A percentile compares a stretch with the other conserved stretches of the same genome.
Evolutionary conservation across 176 grass and related monocot genomes (phyloP).

Genomic region (Eragrostis curvula): DNA sequence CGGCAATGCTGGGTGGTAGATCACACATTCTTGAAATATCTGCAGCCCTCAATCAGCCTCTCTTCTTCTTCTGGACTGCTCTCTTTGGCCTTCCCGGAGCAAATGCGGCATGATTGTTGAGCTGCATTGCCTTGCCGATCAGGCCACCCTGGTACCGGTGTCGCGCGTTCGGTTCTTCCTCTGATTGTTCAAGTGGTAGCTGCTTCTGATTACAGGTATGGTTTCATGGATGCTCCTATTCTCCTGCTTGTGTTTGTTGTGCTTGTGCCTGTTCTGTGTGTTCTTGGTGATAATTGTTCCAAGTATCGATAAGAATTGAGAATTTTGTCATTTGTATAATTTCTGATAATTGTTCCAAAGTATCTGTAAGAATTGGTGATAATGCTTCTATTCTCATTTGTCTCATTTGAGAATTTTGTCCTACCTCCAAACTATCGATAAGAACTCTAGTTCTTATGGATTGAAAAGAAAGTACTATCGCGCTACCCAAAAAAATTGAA

Average conservation of each 20-base stretch:
- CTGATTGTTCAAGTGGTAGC: slow-evolving; percentile 12
- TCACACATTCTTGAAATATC: slow-evolving; percentile 26
- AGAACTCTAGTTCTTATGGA: no score
- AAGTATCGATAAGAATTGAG: background rate
- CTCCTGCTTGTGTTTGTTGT: background rate
- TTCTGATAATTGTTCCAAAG: background rate
- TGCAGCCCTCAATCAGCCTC: background rate
- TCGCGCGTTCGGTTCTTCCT: background rate
- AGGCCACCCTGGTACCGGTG: no score
- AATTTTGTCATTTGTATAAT: background rate
- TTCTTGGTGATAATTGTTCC: background rate
- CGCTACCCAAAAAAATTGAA: background rate
- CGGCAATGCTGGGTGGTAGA: background rate
- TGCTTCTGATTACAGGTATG: slow-evolving; percentile 24
- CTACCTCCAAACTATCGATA: no score
- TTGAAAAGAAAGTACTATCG: no score
- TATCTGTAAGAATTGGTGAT: no score
- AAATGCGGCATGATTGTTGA: slow-evolving; percentile 38
- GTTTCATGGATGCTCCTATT: background rate
- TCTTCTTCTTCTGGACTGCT: background rate
- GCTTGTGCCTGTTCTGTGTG: background rate
- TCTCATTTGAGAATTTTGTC: no score
- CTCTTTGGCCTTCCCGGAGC: background rate
- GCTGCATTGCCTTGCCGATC: background rate
- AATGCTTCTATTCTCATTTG: no score